A percentile compares a stretch with the other conserved stretches of the same genome.
Evolutionary conservation across 768 basidiomycete species (phyloP).

Genomic region (Tulasnella sp.): DNA sequence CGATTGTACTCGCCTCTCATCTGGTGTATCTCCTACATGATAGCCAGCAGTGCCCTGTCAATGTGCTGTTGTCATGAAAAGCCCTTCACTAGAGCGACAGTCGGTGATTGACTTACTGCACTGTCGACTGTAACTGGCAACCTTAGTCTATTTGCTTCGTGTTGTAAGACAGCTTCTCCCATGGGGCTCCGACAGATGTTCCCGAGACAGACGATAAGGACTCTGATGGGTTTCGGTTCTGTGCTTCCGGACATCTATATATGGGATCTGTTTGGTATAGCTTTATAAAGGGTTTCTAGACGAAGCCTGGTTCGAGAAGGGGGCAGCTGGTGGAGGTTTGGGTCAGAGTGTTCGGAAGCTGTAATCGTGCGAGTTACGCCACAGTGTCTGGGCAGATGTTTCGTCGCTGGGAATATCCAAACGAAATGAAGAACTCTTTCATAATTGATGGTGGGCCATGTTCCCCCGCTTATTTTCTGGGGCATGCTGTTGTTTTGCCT

Average conservation of each 20-base stretch:
- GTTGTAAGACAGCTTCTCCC: conserved; percentile 35
- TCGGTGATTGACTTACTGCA: conserved; percentile 24
- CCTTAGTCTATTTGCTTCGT: conserved; percentile 34
- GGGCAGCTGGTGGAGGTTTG: not conserved
- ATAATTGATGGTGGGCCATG: too few relatives aligned
- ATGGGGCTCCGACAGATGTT: conserved; percentile 36
- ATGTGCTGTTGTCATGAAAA: not conserved
- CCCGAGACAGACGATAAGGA: conserved; percentile 35
- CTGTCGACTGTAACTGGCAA: conserved; percentile 34
- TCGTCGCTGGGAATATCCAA: too few relatives aligned
- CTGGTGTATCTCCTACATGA: conserved; percentile 34
- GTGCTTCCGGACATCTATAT: not conserved
- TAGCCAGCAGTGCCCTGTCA: conserved; percentile 34
- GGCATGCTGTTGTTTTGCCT: too few relatives aligned
- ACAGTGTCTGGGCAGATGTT: too few relatives aligned
- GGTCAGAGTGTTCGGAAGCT: too few relatives aligned
- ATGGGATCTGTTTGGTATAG: too few relatives aligned
- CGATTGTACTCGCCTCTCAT: conserved; percentile 30
- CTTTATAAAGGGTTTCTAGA: too few relatives aligned
- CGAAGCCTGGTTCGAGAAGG: not conserved
- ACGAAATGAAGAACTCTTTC: too few relatives aligned
- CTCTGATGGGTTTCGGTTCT: conserved; percentile 23
- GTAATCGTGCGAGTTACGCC: too few relatives aligned
- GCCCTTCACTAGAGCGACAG: not conserved
- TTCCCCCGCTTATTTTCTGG: too few relatives aligned